phyloP scores from a whole-genome alignment of 2,329 filamentous ascomycete genomes.

The Coniochaeta sp. region DNA sequence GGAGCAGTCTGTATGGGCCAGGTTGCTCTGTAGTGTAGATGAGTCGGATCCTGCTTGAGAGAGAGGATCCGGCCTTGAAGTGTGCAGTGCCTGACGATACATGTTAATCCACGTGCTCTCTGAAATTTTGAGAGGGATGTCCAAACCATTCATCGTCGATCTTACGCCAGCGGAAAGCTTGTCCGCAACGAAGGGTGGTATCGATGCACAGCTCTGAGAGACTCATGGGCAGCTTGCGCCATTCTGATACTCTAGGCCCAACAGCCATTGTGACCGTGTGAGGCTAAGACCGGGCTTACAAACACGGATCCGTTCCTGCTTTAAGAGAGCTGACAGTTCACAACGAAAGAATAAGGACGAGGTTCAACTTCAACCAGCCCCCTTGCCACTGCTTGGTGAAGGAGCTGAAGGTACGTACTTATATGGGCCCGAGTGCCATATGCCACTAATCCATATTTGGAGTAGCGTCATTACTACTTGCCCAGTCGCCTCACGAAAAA shows the following conservation, averaged over 20 bases:
- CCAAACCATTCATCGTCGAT: conserved; percentile 73
- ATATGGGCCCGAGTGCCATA: neutral
- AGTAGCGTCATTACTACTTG: neutral
- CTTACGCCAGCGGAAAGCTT: conserved; percentile 94
- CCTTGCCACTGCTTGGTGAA: conserved; percentile 2
- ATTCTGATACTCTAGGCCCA: conserved; percentile 54
- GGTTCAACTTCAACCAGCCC: neutral
- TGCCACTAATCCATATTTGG: conserved; percentile 14
- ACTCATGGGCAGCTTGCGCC: conserved; percentile 78
- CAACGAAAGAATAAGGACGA: neutral
- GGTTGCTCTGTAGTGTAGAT: conserved; percentile 73
- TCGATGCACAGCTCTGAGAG: conserved; percentile 87
- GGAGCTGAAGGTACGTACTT: neutral
- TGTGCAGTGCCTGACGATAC: conserved; percentile 59
- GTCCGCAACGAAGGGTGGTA: conserved; percentile 87
- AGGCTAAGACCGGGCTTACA: neutral
- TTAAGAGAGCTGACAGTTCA: neutral
- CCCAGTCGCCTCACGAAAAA: conserved; percentile 24
- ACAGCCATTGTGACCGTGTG: neutral
- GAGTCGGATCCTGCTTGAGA: conserved; percentile 70
- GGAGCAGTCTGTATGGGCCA: conserved; percentile 34
- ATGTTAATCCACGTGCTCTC: conserved; percentile 6
- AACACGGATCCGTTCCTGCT: neutral
- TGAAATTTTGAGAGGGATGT: conserved; percentile 9
- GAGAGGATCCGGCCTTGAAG: conserved; percentile 80